These are phyloP conservation scores for Aspergillus pseudoglaucus DNA, from an alignment of 2,329 filamentous ascomycete genomes.

Conservation along the genomic window DNA sequence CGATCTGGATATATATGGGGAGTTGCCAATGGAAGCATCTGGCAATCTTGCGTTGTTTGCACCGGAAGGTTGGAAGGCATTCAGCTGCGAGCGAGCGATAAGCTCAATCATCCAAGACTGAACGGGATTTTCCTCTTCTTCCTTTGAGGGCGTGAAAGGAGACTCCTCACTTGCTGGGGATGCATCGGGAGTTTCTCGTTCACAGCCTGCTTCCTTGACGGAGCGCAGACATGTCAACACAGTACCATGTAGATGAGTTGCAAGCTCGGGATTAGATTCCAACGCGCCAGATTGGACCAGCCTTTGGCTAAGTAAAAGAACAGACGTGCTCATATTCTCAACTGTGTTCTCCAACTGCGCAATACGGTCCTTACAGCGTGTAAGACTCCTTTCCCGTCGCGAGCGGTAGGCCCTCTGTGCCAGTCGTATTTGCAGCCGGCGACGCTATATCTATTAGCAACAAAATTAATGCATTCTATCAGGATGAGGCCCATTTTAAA, in stretches of 20 bases:
- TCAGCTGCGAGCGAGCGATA: not conserved
- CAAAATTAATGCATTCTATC: not conserved
- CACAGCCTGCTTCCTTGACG: conserved; percentile 4
- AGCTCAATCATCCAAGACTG: not conserved
- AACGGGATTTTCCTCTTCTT: not conserved
- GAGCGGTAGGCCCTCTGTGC: conserved; percentile 22
- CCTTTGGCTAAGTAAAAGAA: conserved; percentile 16
- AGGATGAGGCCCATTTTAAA: too few relatives aligned
- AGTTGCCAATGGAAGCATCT: not conserved
- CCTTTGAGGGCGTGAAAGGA: not conserved
- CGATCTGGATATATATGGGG: not conserved
- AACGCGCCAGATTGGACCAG: conserved; percentile 16
- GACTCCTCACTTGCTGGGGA: conserved; percentile 1
- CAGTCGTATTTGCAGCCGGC: conserved; percentile 20
- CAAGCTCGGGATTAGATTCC: conserved; percentile 11
- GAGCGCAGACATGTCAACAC: conserved; percentile 13
- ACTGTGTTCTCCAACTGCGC: conserved; percentile 12
- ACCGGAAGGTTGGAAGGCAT: not conserved
- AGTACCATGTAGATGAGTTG: conserved; percentile 11
- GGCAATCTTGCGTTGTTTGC: not conserved
- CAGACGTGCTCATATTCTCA: conserved; percentile 17
- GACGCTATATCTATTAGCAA: conserved; percentile 10
- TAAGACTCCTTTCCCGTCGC: conserved; percentile 17
- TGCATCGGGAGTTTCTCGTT: not conserved
- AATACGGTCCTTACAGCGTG: conserved; percentile 14